Base-by-base conservation (phyloP, 208 protist genomes). In the Wallacemonas sp. region DNA sequence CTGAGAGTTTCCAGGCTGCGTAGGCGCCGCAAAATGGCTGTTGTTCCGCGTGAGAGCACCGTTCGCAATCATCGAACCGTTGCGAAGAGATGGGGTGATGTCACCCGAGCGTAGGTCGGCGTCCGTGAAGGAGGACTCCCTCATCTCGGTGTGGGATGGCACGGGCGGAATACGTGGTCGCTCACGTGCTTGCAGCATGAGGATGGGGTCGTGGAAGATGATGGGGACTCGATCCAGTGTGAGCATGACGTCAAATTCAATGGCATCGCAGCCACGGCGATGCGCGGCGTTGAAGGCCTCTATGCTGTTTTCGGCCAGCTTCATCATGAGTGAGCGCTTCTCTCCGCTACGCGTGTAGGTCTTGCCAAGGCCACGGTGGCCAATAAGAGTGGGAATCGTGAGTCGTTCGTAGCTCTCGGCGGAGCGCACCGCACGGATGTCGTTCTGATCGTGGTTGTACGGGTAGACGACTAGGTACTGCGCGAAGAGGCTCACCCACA, bases 211-310 rank as follows among this genome's bases (percentile, higher is more conserved):
- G 70, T 94, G 88, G 66, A 91, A 89, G 46, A 91, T 71, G 39
- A 94, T 77, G 0, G 88, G 88, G 34, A 91, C 68, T 22, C 83
- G 75, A 59, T 94, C 88, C 19, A 61, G 64, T 11, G 88, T 90
- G n/a, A 91, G 75, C 88, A 91, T 91, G 27, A 94, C 88, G 53
- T 94, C 88, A 41, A 94, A 84, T 70, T 94, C 84, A 21, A 94
- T 78, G 80, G 89, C 90, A 8, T 84, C 77, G 38, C 84, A 91
- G 8, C 81, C 77, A 21, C 88, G 82, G 11, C 67, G 68, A 65
- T 94, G 84, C 1, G 88, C 88, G 0, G 84, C 84, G 70, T 82
- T 88, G 22, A 94, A 77, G 1, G 88, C 51, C 54, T 82, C 71
- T 34, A 94, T 69, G 54, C 75, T 91, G 73, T 94, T 94, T 65